Conservation (phyloP, 352 stramenopile genomes). For the Globisporangium nagaii region DNA sequence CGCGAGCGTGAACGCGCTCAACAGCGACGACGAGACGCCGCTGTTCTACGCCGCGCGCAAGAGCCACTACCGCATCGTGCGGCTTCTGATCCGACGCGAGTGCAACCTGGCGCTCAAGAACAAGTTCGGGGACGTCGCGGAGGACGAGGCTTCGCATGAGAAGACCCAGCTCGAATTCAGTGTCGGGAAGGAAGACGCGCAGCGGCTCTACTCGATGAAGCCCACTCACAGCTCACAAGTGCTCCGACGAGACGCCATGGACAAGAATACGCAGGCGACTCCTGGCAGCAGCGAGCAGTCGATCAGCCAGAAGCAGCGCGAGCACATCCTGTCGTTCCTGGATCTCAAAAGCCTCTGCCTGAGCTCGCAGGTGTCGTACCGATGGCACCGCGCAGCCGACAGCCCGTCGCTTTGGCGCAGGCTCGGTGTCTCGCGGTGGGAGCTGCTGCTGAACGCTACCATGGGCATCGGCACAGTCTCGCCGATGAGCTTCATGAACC, state of each 20-base stretch:
- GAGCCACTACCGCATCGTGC: constrained; percentile 49
- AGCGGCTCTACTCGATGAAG: constrained; percentile 21
- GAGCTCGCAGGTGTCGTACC: constrained; percentile 54
- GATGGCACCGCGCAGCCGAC: constrained; percentile 71
- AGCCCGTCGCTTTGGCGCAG: constrained; percentile 52
- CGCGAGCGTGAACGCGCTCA: constrained; percentile 44
- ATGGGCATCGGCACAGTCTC: constrained; percentile 46
- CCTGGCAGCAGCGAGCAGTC: constrained; percentile 11
- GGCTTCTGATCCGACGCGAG: constrained; percentile 58
- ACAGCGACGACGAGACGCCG: constrained; percentile 50
- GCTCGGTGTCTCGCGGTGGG: constrained; percentile 67
- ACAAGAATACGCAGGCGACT: background rate
- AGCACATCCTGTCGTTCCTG: constrained; percentile 58
- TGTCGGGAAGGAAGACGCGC: constrained; percentile 38
- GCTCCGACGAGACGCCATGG: background rate
- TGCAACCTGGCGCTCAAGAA: constrained; percentile 46
- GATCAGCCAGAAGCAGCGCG: constrained; percentile 44
- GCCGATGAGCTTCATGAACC: constrained; percentile 30
- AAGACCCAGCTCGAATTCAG: constrained; percentile 51
- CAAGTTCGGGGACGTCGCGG: constrained; percentile 57
- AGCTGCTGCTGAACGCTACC: constrained; percentile 44
- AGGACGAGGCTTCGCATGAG: constrained; percentile 57
- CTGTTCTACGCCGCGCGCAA: constrained; percentile 77
- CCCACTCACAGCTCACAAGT: background rate
- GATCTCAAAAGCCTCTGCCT: constrained; percentile 55